A percentile compares a stretch with the other conserved stretches of the same genome.
phyloP scores from a whole-genome alignment of 306 rosid genomes.

The Trichosanthes cucumerina region DNA sequence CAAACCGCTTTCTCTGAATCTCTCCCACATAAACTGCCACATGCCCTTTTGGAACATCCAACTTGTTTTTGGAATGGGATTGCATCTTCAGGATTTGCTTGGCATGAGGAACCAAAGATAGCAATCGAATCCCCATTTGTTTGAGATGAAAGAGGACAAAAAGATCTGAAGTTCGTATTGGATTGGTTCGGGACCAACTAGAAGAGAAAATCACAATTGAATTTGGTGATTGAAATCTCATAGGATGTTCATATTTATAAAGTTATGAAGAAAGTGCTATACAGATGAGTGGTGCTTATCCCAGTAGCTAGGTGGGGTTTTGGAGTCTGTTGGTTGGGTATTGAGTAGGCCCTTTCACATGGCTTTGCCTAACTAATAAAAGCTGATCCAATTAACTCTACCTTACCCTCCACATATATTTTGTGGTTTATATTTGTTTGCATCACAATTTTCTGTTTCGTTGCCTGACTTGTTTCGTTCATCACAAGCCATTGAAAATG shows the following conservation, averaged over 20 bases:
- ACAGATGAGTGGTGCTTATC: not conserved
- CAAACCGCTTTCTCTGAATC: not conserved
- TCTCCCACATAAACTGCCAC: constrained; percentile 8
- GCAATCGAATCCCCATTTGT: constrained; percentile 2
- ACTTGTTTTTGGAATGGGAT: not conserved
- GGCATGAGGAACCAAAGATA: not conserved
- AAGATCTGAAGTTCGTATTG: not conserved
- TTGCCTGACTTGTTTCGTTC: no score
- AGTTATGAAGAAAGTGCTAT: not conserved
- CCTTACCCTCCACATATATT: no score
- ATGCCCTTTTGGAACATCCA: constrained; percentile 1
- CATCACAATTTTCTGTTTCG: no score
- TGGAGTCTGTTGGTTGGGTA: not conserved
- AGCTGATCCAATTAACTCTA: no score
- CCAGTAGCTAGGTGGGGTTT: not conserved
- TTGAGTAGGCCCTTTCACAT: not conserved
- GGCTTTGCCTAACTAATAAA: not conserved
- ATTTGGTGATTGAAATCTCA: not conserved
- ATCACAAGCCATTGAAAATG: no score
- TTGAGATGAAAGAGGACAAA: not conserved
- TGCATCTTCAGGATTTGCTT: not conserved
- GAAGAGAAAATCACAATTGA: not conserved
- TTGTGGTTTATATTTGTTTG: no score
- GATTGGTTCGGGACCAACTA: not conserved
- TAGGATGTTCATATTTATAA: not conserved